Evolutionary conservation across 2,329 filamentous ascomycete genomes (phyloP), one percentile per base, ranked within the genome.

Genomic region (Chaetomium globosum): DNA sequence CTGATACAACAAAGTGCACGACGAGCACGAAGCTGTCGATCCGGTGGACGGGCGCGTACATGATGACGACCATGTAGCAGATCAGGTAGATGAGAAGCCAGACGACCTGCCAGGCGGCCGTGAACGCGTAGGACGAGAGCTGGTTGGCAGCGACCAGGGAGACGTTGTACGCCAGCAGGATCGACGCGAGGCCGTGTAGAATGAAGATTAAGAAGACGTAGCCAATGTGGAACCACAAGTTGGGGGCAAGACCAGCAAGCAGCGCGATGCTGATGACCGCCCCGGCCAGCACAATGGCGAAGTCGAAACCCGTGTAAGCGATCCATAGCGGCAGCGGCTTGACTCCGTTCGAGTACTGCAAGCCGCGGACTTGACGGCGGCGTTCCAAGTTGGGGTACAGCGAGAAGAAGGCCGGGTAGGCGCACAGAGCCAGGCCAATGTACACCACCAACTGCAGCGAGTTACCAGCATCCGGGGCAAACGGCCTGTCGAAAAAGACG

Each of bases 331-430:
- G 92, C 9, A 91, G 80, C 0, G 91, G 89, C 13, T 91, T 84
- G 31, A 97, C 92, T 55, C 93, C 93, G 73, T 97, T 97, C 61
- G 91, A 96, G 77, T 96, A 97, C 76, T 97, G 89, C 33, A 97
- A 80, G 19, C 90, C 90, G 59, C 93, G 86, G 28, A 97, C 91
- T 69, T 92, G 90, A 58, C 87, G 82, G 12, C 92, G 80, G 30
- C 92, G 85, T 76, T 97, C 93, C 31, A 90, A 81, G n/a, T 92
- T 96, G 0, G 92, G 91, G 73, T 97, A 97, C 4, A 97, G 80
- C 0, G 91, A 86, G 72, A 97, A 96, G 80, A 97, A 93, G 16
- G 89, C 92, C 0, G 93, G 92, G 71, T 90, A 95, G 1, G 88
- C 87, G 7, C 86, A 83, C 77, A 96, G 87, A 1, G 89, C 91